Evolutionary conservation across 225 moss, liverwort and hornwort genomes (phyloP), one percentile per base, ranked within the genome.

Genomic region (Bryum argenteum): DNA sequence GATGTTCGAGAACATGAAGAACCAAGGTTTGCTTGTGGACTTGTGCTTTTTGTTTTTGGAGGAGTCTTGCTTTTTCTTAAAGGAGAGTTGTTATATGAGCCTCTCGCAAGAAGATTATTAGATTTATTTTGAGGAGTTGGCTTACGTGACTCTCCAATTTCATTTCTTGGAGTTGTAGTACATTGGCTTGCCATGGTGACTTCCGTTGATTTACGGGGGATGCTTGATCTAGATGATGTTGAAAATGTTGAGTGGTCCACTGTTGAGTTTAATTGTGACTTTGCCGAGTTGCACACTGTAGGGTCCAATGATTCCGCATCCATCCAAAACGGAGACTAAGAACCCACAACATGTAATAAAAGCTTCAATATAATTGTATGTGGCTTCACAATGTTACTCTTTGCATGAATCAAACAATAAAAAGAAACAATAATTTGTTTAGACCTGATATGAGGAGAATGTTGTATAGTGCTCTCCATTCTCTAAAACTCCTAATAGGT

Each of bases 401-500:
- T n/a, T 43, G 11, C 1, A 67, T 8, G 11, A 7, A 52, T 14
- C 1, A n/a, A 57, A 54, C 1, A 41, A 41, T 70, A 15, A 28
- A 10, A 61, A 55, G 0, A 1, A 78, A 16, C 37, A 81, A 1
- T 8, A 68, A 13, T 37, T 53, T 5, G 0, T 0, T 65, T 0
- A 11, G 61, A 83, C 83, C 79, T 79, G 75, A n/a, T 77, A 79
- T 50, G 75, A 71, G 0, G 84, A 84, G 41, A 88, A 88, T 12
- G 82, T 79, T 6, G 77, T 88, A 11, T 77, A 84, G 20, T 88
- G 88, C 59, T 84, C 82, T 47, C 82, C 84, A 66, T 79, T 72
- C 45, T 95, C 91, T 54, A 95, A 15, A 51, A 95, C 89, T 65
- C 95, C 95, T 53, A 95, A 44, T 1, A 75, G 60, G 22, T 39